These are phyloP conservation scores for Delitschia confertaspora DNA, from an alignment of 495 filamentous ascomycete species.

Conservation along the genomic window DNA sequence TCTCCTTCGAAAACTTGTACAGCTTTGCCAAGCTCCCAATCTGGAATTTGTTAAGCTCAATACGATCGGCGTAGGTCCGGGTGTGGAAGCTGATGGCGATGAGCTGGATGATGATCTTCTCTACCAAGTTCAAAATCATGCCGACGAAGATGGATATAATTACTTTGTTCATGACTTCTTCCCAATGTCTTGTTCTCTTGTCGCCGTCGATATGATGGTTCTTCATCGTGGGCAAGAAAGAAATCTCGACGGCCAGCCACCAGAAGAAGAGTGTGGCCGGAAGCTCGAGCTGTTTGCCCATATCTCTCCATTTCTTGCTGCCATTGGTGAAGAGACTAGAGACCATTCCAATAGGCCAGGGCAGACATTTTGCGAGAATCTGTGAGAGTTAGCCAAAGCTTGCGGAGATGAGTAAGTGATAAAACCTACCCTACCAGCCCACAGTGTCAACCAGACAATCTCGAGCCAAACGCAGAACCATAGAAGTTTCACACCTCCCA, in stretches of 20 bases:
- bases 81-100: conserved; percentile 90
- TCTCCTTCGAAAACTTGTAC: conserved; percentile 69
- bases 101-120: conserved; percentile 92
- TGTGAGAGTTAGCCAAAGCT: conserved; percentile 25
- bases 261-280: conserved; percentile 85
- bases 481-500: conserved; percentile 67
- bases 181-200: conserved; percentile 54
- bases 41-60: conserved; percentile 87
- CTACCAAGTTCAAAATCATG: conserved; percentile 69
- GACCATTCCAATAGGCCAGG: conserved; percentile 53
- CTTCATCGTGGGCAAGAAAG: conserved; percentile 61
- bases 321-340: conserved; percentile 78
- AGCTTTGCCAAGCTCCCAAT: conserved; percentile 72
- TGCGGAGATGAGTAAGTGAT: background rate
- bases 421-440: conserved; percentile 59
- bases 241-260: conserved; percentile 75
- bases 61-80: conserved; percentile 83
- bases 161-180: conserved; percentile 74
- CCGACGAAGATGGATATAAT: conserved; percentile 76
- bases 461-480: conserved; percentile 97
- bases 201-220: conserved; percentile 61
- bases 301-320: conserved; percentile 86
- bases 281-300: conserved; percentile 78
- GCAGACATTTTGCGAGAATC: conserved; percentile 68
- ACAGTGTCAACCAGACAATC: conserved; percentile 85